Evolutionary conservation across 768 basidiomycete species (phyloP).

Genomic region (Candolleomyces efflorescens): DNA sequence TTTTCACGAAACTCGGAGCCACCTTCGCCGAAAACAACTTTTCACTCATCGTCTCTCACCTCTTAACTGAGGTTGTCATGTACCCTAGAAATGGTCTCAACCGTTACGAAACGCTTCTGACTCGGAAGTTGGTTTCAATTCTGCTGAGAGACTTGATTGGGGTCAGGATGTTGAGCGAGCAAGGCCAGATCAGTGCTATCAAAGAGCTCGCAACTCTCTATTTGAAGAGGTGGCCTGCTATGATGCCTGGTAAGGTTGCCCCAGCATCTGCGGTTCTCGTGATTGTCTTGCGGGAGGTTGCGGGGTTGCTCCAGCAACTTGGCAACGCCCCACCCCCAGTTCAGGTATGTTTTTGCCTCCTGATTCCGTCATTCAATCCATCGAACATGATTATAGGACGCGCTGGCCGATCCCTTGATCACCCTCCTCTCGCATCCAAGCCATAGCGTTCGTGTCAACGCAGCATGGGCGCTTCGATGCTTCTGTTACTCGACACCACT

Average conservation of each 20-base stretch:
- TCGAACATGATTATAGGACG: constrained; percentile 47
- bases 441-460: constrained; percentile 80
- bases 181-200: constrained; percentile 89
- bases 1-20: constrained; percentile 72
- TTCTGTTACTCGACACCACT: constrained; percentile 90
- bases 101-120: constrained; percentile 71
- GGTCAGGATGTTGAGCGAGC: constrained; percentile 85
- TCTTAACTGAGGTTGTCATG: constrained; percentile 74
- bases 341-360: constrained; percentile 44
- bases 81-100: constrained; percentile 48
- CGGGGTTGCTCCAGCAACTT: constrained; percentile 80
- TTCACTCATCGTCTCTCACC: constrained; percentile 68
- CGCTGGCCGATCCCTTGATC: constrained; percentile 78
- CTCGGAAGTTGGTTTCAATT: constrained; percentile 70
- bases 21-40: constrained; percentile 83
- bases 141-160: constrained; percentile 85
- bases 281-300: constrained; percentile 77
- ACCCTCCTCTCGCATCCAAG: constrained; percentile 84
- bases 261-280: constrained; percentile 66
- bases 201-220: constrained; percentile 80
- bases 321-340: constrained; percentile 91
- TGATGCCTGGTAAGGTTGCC: constrained; percentile 80
- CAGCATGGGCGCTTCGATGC: constrained; percentile 83
- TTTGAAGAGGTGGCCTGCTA: constrained; percentile 87
- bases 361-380: not conserved